These are phyloP conservation scores for Amanita pallidorosea DNA, from an alignment of 768 basidiomycete species.

Conservation along the genomic window DNA sequence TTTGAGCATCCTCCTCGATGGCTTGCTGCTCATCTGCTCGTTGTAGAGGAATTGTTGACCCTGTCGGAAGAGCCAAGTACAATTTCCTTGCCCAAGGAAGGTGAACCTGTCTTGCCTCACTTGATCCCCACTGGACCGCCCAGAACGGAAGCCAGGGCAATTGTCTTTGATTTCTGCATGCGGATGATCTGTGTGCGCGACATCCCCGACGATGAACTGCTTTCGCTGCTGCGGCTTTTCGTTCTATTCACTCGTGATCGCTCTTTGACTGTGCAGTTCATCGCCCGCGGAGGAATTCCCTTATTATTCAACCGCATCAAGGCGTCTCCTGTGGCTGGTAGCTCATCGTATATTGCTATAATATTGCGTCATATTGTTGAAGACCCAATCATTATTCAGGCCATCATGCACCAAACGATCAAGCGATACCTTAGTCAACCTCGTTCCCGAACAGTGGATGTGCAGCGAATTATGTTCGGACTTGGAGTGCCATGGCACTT, in stretches of 20 bases:
- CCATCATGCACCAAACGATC: slow-evolving; percentile 75
- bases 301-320: slow-evolving; percentile 61
- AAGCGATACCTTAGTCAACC: slow-evolving; percentile 71
- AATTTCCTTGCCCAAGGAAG: slow-evolving; percentile 60
- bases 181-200: slow-evolving; percentile 55
- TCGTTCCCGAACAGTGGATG: slow-evolving; percentile 58
- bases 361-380: slow-evolving; percentile 92
- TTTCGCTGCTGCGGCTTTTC: slow-evolving; percentile 73
- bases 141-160: slow-evolving; percentile 47
- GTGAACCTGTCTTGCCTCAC: slow-evolving; percentile 44
- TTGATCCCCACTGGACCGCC: slow-evolving; percentile 48
- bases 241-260: slow-evolving; percentile 77
- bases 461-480: slow-evolving; percentile 62
- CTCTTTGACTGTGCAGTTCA: slow-evolving; percentile 51
- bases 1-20: slow-evolving; percentile 69
- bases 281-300: slow-evolving; percentile 51
- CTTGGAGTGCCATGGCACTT: slow-evolving; percentile 68
- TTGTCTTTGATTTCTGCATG: slow-evolving; percentile 69
- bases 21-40: slow-evolving; percentile 78
- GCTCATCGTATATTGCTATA: slow-evolving; percentile 75
- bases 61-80: slow-evolving; percentile 62
- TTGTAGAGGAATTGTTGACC: slow-evolving; percentile 75
- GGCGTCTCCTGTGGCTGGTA: slow-evolving; percentile 48
- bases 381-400: slow-evolving; percentile 50
- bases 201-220: slow-evolving; percentile 69